phyloP scores from a whole-genome alignment of 75 land plant genomes.

The Sequoiadendron giganteum region DNA sequence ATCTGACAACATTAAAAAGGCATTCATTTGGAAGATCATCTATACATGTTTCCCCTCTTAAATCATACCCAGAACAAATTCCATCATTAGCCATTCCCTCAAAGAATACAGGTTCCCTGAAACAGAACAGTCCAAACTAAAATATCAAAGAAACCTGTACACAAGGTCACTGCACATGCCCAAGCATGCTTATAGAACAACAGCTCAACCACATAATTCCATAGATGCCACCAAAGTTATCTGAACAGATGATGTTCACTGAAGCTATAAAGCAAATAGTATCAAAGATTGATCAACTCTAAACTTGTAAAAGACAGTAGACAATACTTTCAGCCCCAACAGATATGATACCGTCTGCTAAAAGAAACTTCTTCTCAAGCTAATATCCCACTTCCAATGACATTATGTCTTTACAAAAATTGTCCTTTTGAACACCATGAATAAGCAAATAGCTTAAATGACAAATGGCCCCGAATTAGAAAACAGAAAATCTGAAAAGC shows the following conservation, averaged over 20 bases:
- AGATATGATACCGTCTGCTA: background rate
- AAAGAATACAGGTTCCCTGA: background rate
- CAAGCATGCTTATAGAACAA: background rate
- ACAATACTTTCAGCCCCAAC: background rate
- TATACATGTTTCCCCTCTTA: slow-evolving; percentile 11
- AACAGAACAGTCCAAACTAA: background rate
- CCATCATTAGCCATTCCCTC: slow-evolving; percentile 1
- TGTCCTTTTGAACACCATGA: background rate
- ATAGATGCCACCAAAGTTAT: slow-evolving; percentile 5
- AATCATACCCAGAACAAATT: background rate
- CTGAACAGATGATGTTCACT: background rate
- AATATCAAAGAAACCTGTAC: background rate
- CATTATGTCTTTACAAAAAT: background rate
- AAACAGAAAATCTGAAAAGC: background rate
- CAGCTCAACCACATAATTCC: background rate
- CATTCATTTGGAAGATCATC: slow-evolving; percentile 25
- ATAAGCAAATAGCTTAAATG: background rate
- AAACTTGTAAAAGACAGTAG: background rate
- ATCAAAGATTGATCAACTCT: background rate
- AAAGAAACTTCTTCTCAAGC: slow-evolving; percentile 1
- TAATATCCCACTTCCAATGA: background rate
- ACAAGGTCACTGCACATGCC: background rate
- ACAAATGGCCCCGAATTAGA: background rate
- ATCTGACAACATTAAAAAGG: slow-evolving; percentile 13
- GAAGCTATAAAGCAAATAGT: background rate